Conservation (phyloP, 2,329 filamentous ascomycete genomes). For the Colletotrichum sidae region DNA sequence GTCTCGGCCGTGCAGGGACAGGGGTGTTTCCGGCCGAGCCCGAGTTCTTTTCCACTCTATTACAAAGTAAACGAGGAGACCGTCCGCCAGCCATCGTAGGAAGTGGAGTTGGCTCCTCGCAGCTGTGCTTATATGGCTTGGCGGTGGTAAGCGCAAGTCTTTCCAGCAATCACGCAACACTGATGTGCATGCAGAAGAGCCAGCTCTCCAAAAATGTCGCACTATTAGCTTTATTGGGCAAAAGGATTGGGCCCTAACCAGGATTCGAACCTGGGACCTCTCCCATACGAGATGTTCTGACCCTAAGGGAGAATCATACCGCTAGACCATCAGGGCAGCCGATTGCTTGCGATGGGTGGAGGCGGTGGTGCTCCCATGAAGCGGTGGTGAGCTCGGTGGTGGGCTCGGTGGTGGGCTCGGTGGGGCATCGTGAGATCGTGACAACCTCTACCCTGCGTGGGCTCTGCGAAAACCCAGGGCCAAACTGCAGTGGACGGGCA, state of each 20-base stretch:
- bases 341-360: slow-evolving; percentile 1
- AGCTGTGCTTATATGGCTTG: not conserved
- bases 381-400: not conserved
- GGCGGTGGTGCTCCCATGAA: not conserved
- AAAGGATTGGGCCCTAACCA: slow-evolving; percentile 22
- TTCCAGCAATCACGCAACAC: slow-evolving; percentile 7
- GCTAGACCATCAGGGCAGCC: slow-evolving; percentile 27
- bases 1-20: slow-evolving; percentile 34
- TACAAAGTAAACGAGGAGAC: not conserved
- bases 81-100: not conserved
- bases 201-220: not conserved
- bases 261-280: slow-evolving; percentile 37
- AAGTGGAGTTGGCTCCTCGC: not conserved
- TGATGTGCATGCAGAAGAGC: not conserved
- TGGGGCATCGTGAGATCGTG: too few species aligned
- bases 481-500: too few species aligned
- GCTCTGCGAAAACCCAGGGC: too few species aligned
- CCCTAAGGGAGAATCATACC: slow-evolving; percentile 38
- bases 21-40: slow-evolving; percentile 35
- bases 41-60: slow-evolving; percentile 20
- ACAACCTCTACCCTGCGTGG: too few species aligned
- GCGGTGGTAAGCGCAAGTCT: not conserved
- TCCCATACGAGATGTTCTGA: slow-evolving; percentile 1
- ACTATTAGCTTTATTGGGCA: not conserved
- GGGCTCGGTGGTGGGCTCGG: not conserved